These are phyloP conservation scores for Ganoderma leucocontextum DNA, from an alignment of 1,284 basidiomycete species.

Conservation along the genomic window DNA sequence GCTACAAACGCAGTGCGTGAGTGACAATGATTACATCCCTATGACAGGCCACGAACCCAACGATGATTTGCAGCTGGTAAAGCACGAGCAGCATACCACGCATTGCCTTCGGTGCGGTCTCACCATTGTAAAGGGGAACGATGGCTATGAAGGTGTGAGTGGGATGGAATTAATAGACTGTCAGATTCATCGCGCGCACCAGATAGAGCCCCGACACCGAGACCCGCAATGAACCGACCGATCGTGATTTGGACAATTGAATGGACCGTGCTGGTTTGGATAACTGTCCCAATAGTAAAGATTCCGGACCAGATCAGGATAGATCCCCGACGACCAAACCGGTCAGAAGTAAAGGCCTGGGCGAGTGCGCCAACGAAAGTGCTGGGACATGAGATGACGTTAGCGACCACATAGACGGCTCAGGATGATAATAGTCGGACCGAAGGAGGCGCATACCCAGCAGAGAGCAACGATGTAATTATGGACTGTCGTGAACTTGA, in stretches of 20 bases:
- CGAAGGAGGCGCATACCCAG: conserved; percentile 56
- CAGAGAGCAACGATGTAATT: conserved; percentile 82
- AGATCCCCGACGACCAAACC: conserved; percentile 74
- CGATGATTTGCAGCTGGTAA: conserved; percentile 81
- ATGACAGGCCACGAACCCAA: conserved; percentile 53
- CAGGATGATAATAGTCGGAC: neutral
- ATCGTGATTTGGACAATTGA: conserved; percentile 74
- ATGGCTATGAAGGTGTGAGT: conserved; percentile 56
- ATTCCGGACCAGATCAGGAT: conserved; percentile 82
- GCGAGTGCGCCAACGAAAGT: conserved; percentile 76
- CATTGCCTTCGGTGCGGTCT: conserved; percentile 79
- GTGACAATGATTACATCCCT: neutral
- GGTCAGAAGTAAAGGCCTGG: conserved; percentile 81
- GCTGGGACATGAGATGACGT: conserved; percentile 41
- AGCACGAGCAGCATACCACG: conserved; percentile 78
- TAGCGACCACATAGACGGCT: neutral
- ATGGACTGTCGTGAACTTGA: conserved; percentile 74
- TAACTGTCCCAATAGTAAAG: conserved; percentile 74
- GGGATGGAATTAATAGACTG: too few relatives aligned
- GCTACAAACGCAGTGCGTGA: conserved; percentile 42
- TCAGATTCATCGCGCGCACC: conserved; percentile 45
- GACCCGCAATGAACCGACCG: conserved; percentile 74
- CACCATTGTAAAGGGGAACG: conserved; percentile 84
- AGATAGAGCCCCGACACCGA: conserved; percentile 82
- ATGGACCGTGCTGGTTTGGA: conserved; percentile 72